phyloP scores from a whole-genome alignment of 2,329 filamentous ascomycete genomes.

The Coccinonectria pachysandricola region DNA sequence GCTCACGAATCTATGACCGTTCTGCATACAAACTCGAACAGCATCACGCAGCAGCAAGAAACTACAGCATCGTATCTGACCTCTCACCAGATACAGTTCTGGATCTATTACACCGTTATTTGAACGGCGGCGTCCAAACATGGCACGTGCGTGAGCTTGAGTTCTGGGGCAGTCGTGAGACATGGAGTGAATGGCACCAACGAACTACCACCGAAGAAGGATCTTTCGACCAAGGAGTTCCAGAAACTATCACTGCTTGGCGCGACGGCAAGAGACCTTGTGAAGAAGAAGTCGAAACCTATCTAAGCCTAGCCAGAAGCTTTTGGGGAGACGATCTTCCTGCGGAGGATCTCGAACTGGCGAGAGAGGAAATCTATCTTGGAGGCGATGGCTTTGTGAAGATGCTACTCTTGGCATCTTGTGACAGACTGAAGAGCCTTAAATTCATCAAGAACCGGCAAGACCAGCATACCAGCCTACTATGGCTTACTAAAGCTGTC shows the following conservation, averaged over 20 bases:
- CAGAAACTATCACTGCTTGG: background rate
- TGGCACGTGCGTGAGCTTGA: conserved; percentile 11
- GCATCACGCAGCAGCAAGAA: conserved; percentile 2
- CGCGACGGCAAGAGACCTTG: background rate
- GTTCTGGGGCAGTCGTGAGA: conserved; percentile 8
- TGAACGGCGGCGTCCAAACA: background rate
- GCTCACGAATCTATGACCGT: conserved; percentile 2
- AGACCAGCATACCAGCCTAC: background rate
- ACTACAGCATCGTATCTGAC: conserved; percentile 5
- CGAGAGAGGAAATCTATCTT: background rate
- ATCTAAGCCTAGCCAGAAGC: background rate
- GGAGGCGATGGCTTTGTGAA: conserved; percentile 10
- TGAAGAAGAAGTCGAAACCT: background rate
- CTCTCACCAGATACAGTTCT: background rate
- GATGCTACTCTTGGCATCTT: conserved; percentile 7
- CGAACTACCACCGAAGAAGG: background rate
- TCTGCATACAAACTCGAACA: background rate
- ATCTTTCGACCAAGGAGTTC: background rate
- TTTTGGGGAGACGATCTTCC: conserved; percentile 3
- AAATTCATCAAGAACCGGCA: conserved; percentile 1
- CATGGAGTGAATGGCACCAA: conserved; percentile 7
- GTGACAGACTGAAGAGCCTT: conserved; percentile 7
- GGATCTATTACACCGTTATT: background rate
- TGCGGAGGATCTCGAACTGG: background rate
- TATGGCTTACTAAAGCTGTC: conserved; percentile 3